Conservation (phyloP, 306 rosid species). For the Gastrolobium bilobum region DNA sequence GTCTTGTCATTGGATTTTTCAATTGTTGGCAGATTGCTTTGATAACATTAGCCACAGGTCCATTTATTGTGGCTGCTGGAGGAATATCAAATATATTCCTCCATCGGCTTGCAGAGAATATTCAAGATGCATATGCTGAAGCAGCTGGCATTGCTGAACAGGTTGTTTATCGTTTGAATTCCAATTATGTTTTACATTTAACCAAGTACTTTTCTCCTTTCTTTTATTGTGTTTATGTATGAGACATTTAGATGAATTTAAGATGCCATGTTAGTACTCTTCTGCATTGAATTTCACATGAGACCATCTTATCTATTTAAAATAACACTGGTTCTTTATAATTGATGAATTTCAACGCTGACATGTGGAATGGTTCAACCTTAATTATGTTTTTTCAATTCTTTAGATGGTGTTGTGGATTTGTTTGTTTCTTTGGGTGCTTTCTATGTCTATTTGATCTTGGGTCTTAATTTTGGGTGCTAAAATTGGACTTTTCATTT, state of each 20-base stretch:
- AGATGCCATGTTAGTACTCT: slow-evolving; percentile 24
- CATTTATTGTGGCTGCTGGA: slow-evolving; percentile 98
- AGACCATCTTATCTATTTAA: slow-evolving; percentile 26
- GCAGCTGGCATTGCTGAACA: slow-evolving; percentile 99
- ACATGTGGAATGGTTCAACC: slow-evolving; percentile 18
- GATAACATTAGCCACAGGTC: slow-evolving; percentile 93
- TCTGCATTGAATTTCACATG: slow-evolving; percentile 25
- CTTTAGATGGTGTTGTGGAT: slow-evolving; percentile 23
- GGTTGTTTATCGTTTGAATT: slow-evolving; percentile 61
- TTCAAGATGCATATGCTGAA: slow-evolving; percentile 99
- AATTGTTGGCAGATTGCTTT: slow-evolving; percentile 98
- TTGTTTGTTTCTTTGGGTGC: slow-evolving; percentile 30
- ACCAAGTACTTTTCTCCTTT: slow-evolving; percentile 34
- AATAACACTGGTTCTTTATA: slow-evolving; percentile 5
- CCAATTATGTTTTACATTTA: slow-evolving; percentile 26
- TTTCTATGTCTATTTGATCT: neutral
- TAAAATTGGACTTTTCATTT: neutral
- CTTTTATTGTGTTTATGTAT: slow-evolving; percentile 9
- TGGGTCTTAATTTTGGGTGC: slow-evolving; percentile 16
- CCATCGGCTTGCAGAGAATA: slow-evolving; percentile 97
- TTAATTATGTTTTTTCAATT: neutral
- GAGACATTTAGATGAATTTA: slow-evolving; percentile 9
- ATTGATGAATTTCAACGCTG: slow-evolving; percentile 13
- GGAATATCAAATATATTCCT: slow-evolving; percentile 98
- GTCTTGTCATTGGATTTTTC: slow-evolving; percentile 88